phyloP scores from a whole-genome alignment of 306 rosid species.

The Clitoria ternatea region DNA sequence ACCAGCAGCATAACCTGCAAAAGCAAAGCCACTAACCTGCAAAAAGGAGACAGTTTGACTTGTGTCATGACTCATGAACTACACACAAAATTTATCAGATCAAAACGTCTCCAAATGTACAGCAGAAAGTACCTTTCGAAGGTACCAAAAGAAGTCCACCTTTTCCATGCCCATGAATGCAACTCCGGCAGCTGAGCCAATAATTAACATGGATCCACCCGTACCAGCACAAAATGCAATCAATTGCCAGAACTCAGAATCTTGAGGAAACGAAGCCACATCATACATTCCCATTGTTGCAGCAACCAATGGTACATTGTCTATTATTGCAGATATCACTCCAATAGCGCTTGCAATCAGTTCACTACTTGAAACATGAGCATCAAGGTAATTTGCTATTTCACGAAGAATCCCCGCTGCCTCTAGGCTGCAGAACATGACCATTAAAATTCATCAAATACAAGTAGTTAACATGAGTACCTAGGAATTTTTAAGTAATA shows the following conservation, averaged over 20 bases:
- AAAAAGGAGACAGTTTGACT: not conserved
- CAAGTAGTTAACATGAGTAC: not conserved
- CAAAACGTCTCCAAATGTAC: not conserved
- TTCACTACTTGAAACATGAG: slow-evolving; percentile 55
- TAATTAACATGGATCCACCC: slow-evolving; percentile 89
- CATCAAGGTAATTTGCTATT: slow-evolving; percentile 71
- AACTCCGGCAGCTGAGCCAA: slow-evolving; percentile 95
- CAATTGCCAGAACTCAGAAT: slow-evolving; percentile 94
- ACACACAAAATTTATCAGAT: not conserved
- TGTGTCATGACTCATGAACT: not conserved
- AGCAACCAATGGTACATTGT: slow-evolving; percentile 91
- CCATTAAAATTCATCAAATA: not conserved
- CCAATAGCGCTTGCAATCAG: slow-evolving; percentile 75
- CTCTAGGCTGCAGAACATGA: slow-evolving; percentile 54
- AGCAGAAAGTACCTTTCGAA: slow-evolving; percentile 58
- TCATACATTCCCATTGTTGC: slow-evolving; percentile 95
- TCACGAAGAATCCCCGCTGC: slow-evolving; percentile 87
- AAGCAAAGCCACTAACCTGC: slow-evolving; percentile 92
- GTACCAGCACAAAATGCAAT: slow-evolving; percentile 85
- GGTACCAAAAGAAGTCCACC: slow-evolving; percentile 89
- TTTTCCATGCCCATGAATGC: slow-evolving; percentile 99
- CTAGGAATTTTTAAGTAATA: not conserved
- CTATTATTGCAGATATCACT: slow-evolving; percentile 75
- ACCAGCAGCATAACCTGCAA: slow-evolving; percentile 90
- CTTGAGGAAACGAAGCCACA: slow-evolving; percentile 69